Base-by-base conservation (phyloP, 257 asterid genomes). In the Paulownia fortunei region DNA sequence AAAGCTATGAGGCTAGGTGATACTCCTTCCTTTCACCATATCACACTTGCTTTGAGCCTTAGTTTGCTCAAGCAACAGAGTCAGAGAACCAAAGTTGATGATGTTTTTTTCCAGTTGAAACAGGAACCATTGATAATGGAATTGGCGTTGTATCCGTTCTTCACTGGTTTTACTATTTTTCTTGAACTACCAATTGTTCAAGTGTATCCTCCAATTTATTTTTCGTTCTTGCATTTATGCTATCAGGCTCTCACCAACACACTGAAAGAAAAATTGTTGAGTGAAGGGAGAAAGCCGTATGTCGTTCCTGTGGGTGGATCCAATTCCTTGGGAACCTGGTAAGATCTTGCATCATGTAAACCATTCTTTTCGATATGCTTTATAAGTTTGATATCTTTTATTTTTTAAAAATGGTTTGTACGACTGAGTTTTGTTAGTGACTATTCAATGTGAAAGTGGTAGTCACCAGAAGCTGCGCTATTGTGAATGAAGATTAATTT, bases 251-350 rank as follows among this genome's bases (percentile, higher is more conserved):
- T 96, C 59, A 84, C 93, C 73, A 82, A 83, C 76, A 76, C 88
- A 76, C 81, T 96, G 87, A 96, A 92, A 84, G 96, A 90, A 72
- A 93, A 89, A 62, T 81, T 96, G 84, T 65, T 87, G 83, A 89
- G 80, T 41, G 97, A 93, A 87, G 98, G 99, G 71, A 90, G 94
- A 89, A 93, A 80, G 85, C 99, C 99, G 9, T 96, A 96, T 76
- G 91, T 93, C 74, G 89, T 96, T 85, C 97, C 99, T 76, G 97
- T 87, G 72, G 99, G 99, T 47, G 99, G 99, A 85, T 96, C 99
- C 47, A 89, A 96, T 88, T 90, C 97, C 79, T 75, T 93, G 81
- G 99, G 98, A 75, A 92, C 98, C 75, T 96, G 99, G 99, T 93
- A 85, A 90, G 86, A 52, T 76, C 72, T 41, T 73, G 77, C 56